Evolutionary conservation across 2,329 filamentous ascomycete species (phyloP), one percentile per base, ranked within the genome.

Genomic region (Aureobasidium musti): DNA sequence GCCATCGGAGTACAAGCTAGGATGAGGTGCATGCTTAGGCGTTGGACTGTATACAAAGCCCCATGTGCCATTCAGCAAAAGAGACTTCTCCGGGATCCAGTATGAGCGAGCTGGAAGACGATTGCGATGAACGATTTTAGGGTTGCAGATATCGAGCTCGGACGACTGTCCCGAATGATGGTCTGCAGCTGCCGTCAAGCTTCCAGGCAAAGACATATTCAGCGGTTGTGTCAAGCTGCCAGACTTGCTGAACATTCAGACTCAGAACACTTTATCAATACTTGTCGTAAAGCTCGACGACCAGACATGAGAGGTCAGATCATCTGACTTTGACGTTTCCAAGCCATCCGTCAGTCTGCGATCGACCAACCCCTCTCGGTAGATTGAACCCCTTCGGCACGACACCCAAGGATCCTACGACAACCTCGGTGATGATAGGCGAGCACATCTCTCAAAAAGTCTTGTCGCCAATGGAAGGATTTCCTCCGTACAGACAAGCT

Each of bases 51-150:
- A 81, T 69, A 84, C 78, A 69, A 88, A 87, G 66, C 83, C 78
- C 86, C 86, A 88, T 30, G 61, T 54, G 17, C 86, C 85, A 70
- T 87, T 87, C 63, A 87, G 79, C 8, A 69, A 69, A 8, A 76
- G 49, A 3, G 71, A 69, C 19, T 67, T 71, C 26, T 67, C 66
- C 23, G 66, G 66, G 8, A 67, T 67, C 49, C 54, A 60, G 54
- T 67, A 67, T 4, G 66, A 47, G 33, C 66, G 66, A 19, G 66
- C 39, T 33, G 66, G 66, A 0, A 67, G 41, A 49, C 26, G 72
- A 71, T 66, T 73, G 72, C 19, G 75, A 74, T 63, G 50, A 17
- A 67, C 50, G 17, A 67, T 53, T 45, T 65, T 59, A 21, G 64
- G 59, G 33, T 67, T 65, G 53, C 60, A 65, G n/a, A 64, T 64